Conservation (phyloP, 1,139 yeast species). For the Pichia sp. region DNA sequence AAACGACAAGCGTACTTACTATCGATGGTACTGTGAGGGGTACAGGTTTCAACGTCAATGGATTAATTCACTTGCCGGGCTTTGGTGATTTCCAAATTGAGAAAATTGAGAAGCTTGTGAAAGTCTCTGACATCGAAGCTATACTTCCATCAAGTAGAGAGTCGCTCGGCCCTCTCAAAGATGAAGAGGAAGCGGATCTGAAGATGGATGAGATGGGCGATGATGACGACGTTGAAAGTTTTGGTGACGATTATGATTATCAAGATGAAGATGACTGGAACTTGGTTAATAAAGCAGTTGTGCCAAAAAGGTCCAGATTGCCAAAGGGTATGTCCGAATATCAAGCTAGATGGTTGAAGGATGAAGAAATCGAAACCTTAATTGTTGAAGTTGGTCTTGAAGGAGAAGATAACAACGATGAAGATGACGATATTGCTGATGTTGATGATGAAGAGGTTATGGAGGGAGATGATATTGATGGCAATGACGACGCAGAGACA, state of each 20-base stretch:
- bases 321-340: constrained; percentile 92
- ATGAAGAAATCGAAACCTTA: constrained; percentile 38
- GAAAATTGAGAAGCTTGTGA: constrained; percentile 46
- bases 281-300: constrained; percentile 32
- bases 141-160: constrained; percentile 52
- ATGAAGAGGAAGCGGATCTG: constrained; percentile 37
- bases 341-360: constrained; percentile 89
- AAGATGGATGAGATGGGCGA: constrained; percentile 43
- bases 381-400: constrained; percentile 49
- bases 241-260: constrained; percentile 37
- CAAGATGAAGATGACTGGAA: constrained; percentile 32
- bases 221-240: constrained; percentile 37
- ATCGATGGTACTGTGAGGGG: constrained; percentile 88
- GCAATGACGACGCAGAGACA: constrained; percentile 26
- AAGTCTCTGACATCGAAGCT: constrained; percentile 23
- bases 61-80: constrained; percentile 81
- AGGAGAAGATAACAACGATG: constrained; percentile 34
- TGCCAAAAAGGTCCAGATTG: constrained; percentile 35
- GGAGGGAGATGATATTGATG: constrained; percentile 29
- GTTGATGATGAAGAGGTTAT: constrained; percentile 28
- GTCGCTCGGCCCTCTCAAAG: constrained; percentile 54
- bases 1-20: constrained; percentile 37
- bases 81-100: constrained; percentile 83
- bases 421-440: constrained; percentile 32
- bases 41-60: constrained; percentile 66